Evolutionary conservation across 495 filamentous ascomycete genomes (phyloP), one percentile per base, ranked within the genome.

Genomic region (Penicillium simplicissimum): DNA sequence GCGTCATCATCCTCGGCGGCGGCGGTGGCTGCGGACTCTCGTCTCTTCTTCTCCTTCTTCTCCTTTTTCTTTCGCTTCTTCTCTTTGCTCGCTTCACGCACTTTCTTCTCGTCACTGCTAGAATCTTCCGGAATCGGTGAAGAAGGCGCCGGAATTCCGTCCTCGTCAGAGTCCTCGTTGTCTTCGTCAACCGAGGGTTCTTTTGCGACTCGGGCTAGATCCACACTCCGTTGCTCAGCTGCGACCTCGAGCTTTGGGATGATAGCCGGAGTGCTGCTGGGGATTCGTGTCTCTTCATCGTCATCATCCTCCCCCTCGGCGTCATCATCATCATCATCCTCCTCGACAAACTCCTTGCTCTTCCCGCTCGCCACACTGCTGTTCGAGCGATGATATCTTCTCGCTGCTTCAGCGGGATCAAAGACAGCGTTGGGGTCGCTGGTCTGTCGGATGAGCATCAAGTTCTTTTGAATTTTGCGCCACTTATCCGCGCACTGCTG

Each of bases 401-500:
- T 71, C 1, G 40, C 52, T 23, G 52, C 56, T 4, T 17, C 45
- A 5, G 36, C 51, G 15, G 58, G 58, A 45, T 75, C 68, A 28
- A 62, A 72, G 3, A 67, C 62, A 14, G 75, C 75, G 58, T 74
- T 58, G 1, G 67, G 65, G 9, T 74, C 45, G 1, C 63, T 67
- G 17, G 55, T 64, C 21, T 59, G 61, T n/a, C 71, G 74, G 43
- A 35, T 28, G 0, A 37, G 28, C 23, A 58, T 17, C 7, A 75
- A 64, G 13, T 60, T 68, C 15, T 33, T 54, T 35, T 66, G 64
- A 14, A 75, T 55, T 52, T 79, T 81, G 38, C 79, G 76, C 76
- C 76, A 81, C 59, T 78, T 80, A 57, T 81, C 78, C 8, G 76
- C 74, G 45, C 76, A 78, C 56, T 81, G 79, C 40, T 81, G 76